Conservation (phyloP, 2,329 filamentous ascomycete genomes). For the Calonectria crousiana region DNA sequence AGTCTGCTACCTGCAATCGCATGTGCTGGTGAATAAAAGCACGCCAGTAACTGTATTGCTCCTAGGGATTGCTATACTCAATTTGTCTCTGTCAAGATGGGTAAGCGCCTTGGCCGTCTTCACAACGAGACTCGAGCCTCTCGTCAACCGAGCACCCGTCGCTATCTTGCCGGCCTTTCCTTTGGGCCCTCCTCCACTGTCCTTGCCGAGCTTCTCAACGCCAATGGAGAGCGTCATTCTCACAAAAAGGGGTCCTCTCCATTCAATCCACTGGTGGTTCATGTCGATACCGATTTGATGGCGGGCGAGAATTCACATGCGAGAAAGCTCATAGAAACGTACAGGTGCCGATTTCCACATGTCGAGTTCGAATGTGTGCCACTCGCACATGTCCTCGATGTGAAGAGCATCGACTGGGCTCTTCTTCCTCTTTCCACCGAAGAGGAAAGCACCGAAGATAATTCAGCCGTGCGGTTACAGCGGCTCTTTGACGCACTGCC, state of each 20-base stretch:
- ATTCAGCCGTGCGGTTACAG: slow-evolving; percentile 60
- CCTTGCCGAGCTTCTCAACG: slow-evolving; percentile 80
- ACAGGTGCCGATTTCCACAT: slow-evolving; percentile 73
- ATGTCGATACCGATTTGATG: slow-evolving; percentile 61
- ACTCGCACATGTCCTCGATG: slow-evolving; percentile 71
- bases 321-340: slow-evolving; percentile 61
- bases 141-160: slow-evolving; percentile 49
- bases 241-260: slow-evolving; percentile 72
- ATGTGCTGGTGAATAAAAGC: not conserved
- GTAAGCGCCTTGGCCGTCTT: slow-evolving; percentile 75
- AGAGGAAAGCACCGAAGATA: slow-evolving; percentile 17
- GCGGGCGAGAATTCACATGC: slow-evolving; percentile 47
- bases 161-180: slow-evolving; percentile 82
- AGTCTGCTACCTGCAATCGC: no score
- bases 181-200: slow-evolving; percentile 85
- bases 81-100: slow-evolving; percentile 82
- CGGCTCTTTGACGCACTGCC: slow-evolving; percentile 71
- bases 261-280: slow-evolving; percentile 75
- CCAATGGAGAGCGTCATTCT: slow-evolving; percentile 75
- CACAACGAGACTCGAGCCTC: slow-evolving; percentile 60
- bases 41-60: not conserved
- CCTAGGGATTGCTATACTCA: slow-evolving; percentile 76
- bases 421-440: slow-evolving; percentile 50
- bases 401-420: slow-evolving; percentile 67
- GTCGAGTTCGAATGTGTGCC: slow-evolving; percentile 73